Conservation (phyloP, 495 filamentous ascomycete species). For the Neurospora sp. region DNA sequence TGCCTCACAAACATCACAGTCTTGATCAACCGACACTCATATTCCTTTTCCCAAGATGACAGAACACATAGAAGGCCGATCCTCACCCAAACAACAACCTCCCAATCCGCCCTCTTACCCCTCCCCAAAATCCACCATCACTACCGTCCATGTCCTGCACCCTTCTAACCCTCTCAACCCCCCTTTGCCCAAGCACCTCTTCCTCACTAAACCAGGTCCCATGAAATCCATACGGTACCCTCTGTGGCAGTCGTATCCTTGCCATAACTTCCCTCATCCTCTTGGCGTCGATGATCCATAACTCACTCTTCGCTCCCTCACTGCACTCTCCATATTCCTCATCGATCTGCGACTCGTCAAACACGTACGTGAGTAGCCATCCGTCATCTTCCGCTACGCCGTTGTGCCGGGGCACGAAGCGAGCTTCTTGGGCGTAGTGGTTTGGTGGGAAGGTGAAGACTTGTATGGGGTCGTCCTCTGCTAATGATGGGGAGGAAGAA, state of each 20-base stretch:
- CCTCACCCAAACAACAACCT: neutral
- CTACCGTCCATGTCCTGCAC: neutral
- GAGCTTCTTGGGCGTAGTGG: conserved; percentile 53
- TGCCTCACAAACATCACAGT: too few species aligned
- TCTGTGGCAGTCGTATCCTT: conserved; percentile 45
- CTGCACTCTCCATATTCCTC: conserved; percentile 27
- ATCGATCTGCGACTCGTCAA: conserved; percentile 43
- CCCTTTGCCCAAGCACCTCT: conserved; percentile 36
- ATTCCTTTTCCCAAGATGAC: neutral
- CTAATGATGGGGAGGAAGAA: conserved; percentile 9
- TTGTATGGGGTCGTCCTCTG: conserved; percentile 43
- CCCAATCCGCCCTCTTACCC: neutral
- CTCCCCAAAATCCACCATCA: neutral
- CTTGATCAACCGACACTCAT: too few species aligned
- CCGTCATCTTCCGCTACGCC: conserved; percentile 43
- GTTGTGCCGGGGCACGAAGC: conserved; percentile 44
- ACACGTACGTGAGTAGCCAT: conserved; percentile 51
- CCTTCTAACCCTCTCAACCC: neutral
- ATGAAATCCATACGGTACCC: conserved; percentile 59
- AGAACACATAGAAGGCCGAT: neutral
- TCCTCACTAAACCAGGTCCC: conserved; percentile 53
- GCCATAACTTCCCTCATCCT: conserved; percentile 47
- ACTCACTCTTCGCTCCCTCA: conserved; percentile 38
- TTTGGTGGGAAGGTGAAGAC: conserved; percentile 46
- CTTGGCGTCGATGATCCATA: conserved; percentile 56